Evolutionary conservation across 176 grass and related monocot species (phyloP), one percentile per base, ranked within the genome.

Genomic region (Avena atlantica): DNA sequence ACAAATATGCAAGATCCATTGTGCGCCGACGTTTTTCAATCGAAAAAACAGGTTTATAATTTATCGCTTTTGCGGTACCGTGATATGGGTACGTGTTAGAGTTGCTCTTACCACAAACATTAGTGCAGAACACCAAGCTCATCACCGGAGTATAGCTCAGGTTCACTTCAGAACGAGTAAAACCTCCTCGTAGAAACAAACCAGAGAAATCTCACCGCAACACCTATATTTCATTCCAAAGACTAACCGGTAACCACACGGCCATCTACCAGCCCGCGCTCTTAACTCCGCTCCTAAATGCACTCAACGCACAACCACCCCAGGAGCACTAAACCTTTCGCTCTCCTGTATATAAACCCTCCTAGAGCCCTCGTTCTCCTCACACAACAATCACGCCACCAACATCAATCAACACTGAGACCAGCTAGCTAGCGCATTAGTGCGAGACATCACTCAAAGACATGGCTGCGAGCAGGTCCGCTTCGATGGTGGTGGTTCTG

Each of bases 231-330:
- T 24, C 8, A 64, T 19, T 76, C 58, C 42, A 65, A 27, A 61
- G 16, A 31, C 56, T 14, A 75, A 82, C 17, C 27, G 45, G 15
- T 36, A 77, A 42, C 81, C 25, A 76, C 58, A 40, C 71, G 2
- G 27, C 72, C 78, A 82, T 70, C 70, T 51, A 89, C 83, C 78
- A 76, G 49, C 59, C 29, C 13, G 40, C 58, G 48, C 52, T 81
- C 77, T 81, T 85, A 81, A 86, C 78, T 90, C 78, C 59, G 57
- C 25, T 24, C 83, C 24, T 89, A 81, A 86, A 86, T 89, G 88
- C 88, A 37, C 70, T 9, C 88, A 81, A 57, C 74, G 0, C 0
- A 77, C 74, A 77, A 77, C 78, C 1, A 86, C 88, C 81, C 8
- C 25, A 6, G 60, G 6, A 57, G 65, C 23, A 40, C 2, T 56